A percentile compares a stretch with the other conserved stretches of the same genome.
phyloP scores from a whole-genome alignment of 768 basidiomycete genomes.

The Pleurotus tuoliensis region DNA sequence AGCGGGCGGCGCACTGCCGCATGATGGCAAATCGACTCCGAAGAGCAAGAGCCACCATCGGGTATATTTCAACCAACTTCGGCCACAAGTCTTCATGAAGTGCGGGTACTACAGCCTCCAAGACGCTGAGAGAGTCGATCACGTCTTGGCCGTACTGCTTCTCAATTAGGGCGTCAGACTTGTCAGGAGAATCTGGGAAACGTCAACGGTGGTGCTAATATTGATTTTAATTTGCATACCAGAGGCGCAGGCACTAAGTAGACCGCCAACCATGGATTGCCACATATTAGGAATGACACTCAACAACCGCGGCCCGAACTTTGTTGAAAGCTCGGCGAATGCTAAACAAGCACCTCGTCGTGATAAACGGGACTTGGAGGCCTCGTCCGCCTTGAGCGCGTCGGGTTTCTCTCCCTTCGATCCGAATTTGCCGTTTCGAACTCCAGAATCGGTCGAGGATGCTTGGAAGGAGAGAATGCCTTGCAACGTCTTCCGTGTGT shows the following conservation, averaged over 20 bases:
- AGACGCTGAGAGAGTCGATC: conserved; percentile 87
- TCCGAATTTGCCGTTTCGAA: conserved; percentile 25
- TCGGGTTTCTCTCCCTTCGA: conserved; percentile 34
- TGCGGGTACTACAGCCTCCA: conserved; percentile 77
- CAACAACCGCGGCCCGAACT: conserved; percentile 71
- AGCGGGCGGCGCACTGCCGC: conserved; percentile 81
- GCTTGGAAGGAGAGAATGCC: conserved; percentile 77
- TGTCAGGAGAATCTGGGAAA: conserved; percentile 44
- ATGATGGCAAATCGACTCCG: conserved; percentile 87
- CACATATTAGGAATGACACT: conserved; percentile 90
- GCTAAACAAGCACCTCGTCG: conserved; percentile 84
- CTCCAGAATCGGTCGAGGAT: conserved; percentile 25
- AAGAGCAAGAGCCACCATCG: conserved; percentile 71
- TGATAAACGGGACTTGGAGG: conserved; percentile 62
- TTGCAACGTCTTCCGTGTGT: conserved; percentile 51
- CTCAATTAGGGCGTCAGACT: conserved; percentile 64
- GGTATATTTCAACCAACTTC: conserved; percentile 69
- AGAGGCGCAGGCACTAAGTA: conserved; percentile 61
- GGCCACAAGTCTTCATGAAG: conserved; percentile 69
- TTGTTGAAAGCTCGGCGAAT: conserved; percentile 69
- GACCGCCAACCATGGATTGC: conserved; percentile 83
- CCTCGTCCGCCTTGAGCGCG: conserved; percentile 46
- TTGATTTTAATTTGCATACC: conserved; percentile 42
- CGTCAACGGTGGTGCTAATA: conserved; percentile 2
- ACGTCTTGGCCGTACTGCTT: conserved; percentile 82